Evolutionary conservation across 1,284 basidiomycete species (phyloP), one percentile per base, ranked within the genome.

Genomic region (Xerocomus nothofagi): DNA sequence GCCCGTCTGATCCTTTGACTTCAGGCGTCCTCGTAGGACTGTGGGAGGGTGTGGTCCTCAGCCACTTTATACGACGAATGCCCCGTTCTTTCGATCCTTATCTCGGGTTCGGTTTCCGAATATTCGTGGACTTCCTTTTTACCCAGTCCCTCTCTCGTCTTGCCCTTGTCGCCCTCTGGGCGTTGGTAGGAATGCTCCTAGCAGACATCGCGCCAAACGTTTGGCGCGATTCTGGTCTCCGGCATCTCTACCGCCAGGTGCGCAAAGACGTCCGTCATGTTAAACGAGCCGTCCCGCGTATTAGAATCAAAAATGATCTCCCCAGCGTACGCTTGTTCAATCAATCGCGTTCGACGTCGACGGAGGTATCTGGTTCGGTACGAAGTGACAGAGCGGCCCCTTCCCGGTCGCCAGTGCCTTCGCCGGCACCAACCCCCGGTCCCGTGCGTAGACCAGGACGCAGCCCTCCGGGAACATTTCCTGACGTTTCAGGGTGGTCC

Each of bases 11-110:
- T 18, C 59, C 58, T 72, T 51, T 73, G 69, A 46, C 57, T 72
- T 32, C 68, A 51, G 80, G 80, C 14, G 79, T 80, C 11, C 74
- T 88, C 51, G 72, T 88, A 44, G 86, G 86, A 14, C 67, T 88
- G 20, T 88, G 86, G 85, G 86, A 88, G 67, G 86, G 86, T 38
- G 76, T 86, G 20, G 79, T 88, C 36, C 73, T 86, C 47, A 79
- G 81, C 41, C 86, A 88, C 60, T 88, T 87, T 63, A 65, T 84
- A 53, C 75, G 76, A 53, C 85, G 84, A 62, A 75, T 75, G 60
- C 83, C 83, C 17, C 67, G 66, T 44, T 66, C 64, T 5, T 67
- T 60, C 40, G 82, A 86, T 63, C 84, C 86, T 9, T 86, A 83
- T 65, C 65, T 88, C 44, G 81, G 77, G 17, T 79, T 80, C 50